These are phyloP conservation scores for Tripterygium wilfordii DNA, from an alignment of 177 flowering plant genomes.

Conservation along the genomic window DNA sequence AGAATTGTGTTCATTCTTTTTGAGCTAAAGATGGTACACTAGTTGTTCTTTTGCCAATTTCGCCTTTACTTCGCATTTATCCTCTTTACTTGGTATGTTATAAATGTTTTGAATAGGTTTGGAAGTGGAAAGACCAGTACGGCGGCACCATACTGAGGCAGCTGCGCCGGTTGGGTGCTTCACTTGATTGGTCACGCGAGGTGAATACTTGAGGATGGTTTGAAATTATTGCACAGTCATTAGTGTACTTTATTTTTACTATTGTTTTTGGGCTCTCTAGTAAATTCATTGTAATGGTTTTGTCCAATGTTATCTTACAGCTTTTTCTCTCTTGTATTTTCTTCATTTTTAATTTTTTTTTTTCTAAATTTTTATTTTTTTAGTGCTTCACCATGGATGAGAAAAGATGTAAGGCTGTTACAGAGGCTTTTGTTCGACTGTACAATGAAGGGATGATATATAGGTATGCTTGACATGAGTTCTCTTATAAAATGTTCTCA, in stretches of 20 bases:
- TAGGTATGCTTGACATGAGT: no score
- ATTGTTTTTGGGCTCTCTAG: no score
- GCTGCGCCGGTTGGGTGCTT: constrained; percentile 76
- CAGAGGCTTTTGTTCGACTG: constrained; percentile 92
- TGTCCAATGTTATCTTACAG: no score
- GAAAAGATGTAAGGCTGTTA: constrained; percentile 77
- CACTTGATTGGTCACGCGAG: constrained; percentile 99
- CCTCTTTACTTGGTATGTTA: no score
- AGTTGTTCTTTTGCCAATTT: no score
- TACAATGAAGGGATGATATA: constrained; percentile 75
- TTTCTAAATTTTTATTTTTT: background rate
- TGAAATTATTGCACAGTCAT: background rate
- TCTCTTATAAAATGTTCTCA: no score
- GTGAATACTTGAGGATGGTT: constrained; percentile 22
- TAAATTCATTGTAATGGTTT: no score
- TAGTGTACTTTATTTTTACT: background rate
- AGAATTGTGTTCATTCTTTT: no score
- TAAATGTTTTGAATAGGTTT: no score
- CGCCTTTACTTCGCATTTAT: background rate
- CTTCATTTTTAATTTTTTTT: no score
- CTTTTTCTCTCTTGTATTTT: no score
- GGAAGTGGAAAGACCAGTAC: constrained; percentile 91
- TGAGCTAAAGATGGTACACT: no score
- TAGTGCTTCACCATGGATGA: constrained; percentile 99
- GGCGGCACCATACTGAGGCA: constrained; percentile 85